Evolutionary conservation across 306 rosid species (phyloP), one percentile per base, ranked within the genome.

Genomic region (Prunus mume): DNA sequence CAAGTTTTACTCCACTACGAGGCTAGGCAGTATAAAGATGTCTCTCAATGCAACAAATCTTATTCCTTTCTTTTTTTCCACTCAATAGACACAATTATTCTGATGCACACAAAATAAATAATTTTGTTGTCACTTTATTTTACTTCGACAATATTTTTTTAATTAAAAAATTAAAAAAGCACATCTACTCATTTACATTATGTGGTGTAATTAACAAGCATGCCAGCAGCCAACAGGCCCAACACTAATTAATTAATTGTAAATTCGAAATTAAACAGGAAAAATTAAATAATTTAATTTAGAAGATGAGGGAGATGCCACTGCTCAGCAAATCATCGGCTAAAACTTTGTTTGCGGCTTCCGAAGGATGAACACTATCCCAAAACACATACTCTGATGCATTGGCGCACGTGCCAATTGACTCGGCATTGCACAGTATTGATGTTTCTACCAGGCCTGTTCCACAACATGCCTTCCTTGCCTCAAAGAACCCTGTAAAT

Each of bases 361-460:
- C 91, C 1, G 97, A 69, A 54, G 91, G 91, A 81, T 93, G 98
- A 83, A 86, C 73, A 15, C 87, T 77, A 81, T 93, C 98, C 98
- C 97, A 93, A 64, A 93, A 93, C 8, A 91, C 87, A 63, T 91
- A 91, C 22, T 81, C 65, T 15, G 96, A 83, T 22, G 97, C 98
- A 84, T 93, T 93, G 1, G 83, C 83, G 76, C 98, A 91, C 12
- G 98, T 93, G 41, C 92, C 92, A 9, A 79, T 13, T 6, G 91
- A 83, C 46, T 45, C 10, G 11, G 69, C 14, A 68, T 93, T 90
- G 89, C 97, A 93, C 28, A 90, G 70, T 47, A 90, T 56, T 30
- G 94, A 68, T 6, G 87, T 63, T 76, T 93, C 98, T 41, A 90
- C 18, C 82, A 90, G 71, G 5, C 96, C 93, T 0, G 91, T 85